Evolutionary conservation across 331 rosid genomes (phyloP), one percentile per base, ranked within the genome.

Genomic region (Rosa hybrid): DNA sequence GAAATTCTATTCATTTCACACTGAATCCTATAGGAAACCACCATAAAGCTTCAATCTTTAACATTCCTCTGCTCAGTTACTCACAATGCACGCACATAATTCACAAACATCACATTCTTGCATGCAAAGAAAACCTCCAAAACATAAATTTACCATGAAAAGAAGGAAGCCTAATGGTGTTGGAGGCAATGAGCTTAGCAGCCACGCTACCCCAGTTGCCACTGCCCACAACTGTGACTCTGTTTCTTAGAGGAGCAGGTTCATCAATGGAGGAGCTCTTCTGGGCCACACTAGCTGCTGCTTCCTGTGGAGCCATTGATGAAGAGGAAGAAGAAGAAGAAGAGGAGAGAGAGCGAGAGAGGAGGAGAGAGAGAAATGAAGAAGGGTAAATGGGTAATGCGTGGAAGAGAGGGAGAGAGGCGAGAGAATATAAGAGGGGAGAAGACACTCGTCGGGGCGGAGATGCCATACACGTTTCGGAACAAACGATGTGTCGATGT

Each of bases 171-270:
- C 71, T 72, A 82, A 86, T 74, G 62, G 98, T 83, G 83, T 94
- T 94, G 38, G 92, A 91, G 46, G 98, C 98, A 81, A 92, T 86
- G 81, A 94, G 97, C 86, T 89, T 92, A 56, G 97, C 86, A 0
- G 98, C 97, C 38, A 94, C 97, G 78, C 92, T 90, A 8, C 98
- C 98, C 97, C 97, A 94, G 65, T 92, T 92, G 45, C 97, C 97
- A 68, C 97, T 94, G 14, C 98, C 97, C 68, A 94, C 78, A 16
- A 94, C 63, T 50, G 97, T 80, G 84, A 94, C 92, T 83, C 77
- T 93, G 84, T 86, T 90, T 82, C 87, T 87, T 25, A 4, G n/a
- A 20, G 88, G 14, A 74, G 69, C 80, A 74, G 72, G 86, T 67
- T 77, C 78, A 53, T 78, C 54, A 81, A 17, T 75, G 81, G 30